A percentile compares a stretch with the other conserved stretches of the same genome.
Evolutionary conservation across 225 moss, liverwort and hornwort species (phyloP).

Genomic region (Polytrichum formosum): DNA sequence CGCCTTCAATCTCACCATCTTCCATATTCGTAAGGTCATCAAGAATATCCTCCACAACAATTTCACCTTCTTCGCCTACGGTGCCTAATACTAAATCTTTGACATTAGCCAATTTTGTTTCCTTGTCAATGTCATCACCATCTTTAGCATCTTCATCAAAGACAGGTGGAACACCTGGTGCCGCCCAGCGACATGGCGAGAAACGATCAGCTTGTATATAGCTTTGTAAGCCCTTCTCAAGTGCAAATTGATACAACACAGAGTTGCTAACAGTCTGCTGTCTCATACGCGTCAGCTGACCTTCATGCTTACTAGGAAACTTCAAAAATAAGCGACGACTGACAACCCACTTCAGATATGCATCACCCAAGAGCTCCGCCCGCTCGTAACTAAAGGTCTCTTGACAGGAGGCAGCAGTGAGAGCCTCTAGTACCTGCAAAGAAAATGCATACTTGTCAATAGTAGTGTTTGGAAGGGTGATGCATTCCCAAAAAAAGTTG

Average conservation of each 20-base stretch:
- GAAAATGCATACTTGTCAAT: too few species aligned
- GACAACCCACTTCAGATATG: constrained; percentile 99
- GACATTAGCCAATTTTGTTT: constrained; percentile 31
- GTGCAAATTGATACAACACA: constrained; percentile 87
- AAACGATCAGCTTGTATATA: constrained; percentile 99
- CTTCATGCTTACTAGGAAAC: constrained; percentile 93
- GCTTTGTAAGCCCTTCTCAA: constrained; percentile 90
- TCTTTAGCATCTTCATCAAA: constrained; percentile 98
- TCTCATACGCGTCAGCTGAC: constrained; percentile 96
- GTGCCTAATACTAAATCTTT: constrained; percentile 44
- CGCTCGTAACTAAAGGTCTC: constrained; percentile 99
- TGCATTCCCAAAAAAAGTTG: too few species aligned
- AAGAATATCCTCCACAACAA: constrained; percentile 65
- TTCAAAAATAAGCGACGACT: constrained; percentile 93
- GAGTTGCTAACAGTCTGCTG: constrained; percentile 99
- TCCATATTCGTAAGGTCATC: constrained; percentile 82
- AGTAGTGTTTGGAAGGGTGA: too few species aligned
- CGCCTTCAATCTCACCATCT: constrained; percentile 99
- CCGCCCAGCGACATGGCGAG: constrained; percentile 96
- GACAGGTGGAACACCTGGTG: constrained; percentile 97
- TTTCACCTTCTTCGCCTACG: constrained; percentile 44
- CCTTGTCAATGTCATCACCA: constrained; percentile 56
- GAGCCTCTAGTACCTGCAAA: constrained; percentile 85
- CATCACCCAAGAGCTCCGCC: constrained; percentile 92
- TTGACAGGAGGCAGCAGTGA: constrained; percentile 98